phyloP scores from a whole-genome alignment of 2,329 filamentous ascomycete genomes.

The Colletotrichum theobromicola region DNA sequence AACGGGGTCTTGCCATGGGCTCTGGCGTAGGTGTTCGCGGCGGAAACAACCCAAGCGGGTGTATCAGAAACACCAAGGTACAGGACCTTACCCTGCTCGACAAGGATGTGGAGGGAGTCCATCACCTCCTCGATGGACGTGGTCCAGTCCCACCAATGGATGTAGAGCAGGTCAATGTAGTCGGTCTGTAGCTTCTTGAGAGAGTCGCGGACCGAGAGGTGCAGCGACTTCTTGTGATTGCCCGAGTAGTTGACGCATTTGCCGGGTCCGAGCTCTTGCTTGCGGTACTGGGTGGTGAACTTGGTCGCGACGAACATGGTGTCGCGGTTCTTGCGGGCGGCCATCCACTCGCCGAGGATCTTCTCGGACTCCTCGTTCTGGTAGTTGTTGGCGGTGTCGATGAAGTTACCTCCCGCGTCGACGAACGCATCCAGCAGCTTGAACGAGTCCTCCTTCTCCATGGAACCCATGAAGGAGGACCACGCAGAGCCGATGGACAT shows the following conservation, averaged over 20 bases:
- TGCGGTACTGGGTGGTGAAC: slow-evolving; percentile 54
- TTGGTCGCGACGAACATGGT: slow-evolving; percentile 61
- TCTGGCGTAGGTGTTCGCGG: slow-evolving; percentile 42
- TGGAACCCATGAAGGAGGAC: slow-evolving; percentile 52
- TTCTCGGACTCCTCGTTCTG: slow-evolving; percentile 61
- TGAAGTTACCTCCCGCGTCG: slow-evolving; percentile 68
- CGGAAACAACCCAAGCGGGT: slow-evolving; percentile 44
- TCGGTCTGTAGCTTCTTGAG: slow-evolving; percentile 50
- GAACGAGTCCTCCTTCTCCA: slow-evolving; percentile 59
- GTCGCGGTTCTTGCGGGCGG: slow-evolving; percentile 53
- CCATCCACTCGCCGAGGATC: slow-evolving; percentile 65
- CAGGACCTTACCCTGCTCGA: slow-evolving; percentile 44
- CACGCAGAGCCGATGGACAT: slow-evolving; percentile 58
- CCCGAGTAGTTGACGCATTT: slow-evolving; percentile 46
- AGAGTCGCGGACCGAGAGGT: slow-evolving; percentile 46
- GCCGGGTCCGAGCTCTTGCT: slow-evolving; percentile 36
- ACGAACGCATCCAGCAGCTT: slow-evolving; percentile 63
- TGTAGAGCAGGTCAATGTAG: slow-evolving; percentile 49
- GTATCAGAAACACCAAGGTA: slow-evolving; percentile 46
- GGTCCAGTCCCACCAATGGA: slow-evolving; percentile 51
- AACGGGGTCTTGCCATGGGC: slow-evolving; percentile 40
- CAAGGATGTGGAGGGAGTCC: slow-evolving; percentile 45
- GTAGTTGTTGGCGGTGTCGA: slow-evolving; percentile 68
- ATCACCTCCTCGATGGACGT: slow-evolving; percentile 47
- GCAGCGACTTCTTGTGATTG: slow-evolving; percentile 46